phyloP scores from a whole-genome alignment of 495 filamentous ascomycete species.

The Lasiosphaeria ovina region DNA sequence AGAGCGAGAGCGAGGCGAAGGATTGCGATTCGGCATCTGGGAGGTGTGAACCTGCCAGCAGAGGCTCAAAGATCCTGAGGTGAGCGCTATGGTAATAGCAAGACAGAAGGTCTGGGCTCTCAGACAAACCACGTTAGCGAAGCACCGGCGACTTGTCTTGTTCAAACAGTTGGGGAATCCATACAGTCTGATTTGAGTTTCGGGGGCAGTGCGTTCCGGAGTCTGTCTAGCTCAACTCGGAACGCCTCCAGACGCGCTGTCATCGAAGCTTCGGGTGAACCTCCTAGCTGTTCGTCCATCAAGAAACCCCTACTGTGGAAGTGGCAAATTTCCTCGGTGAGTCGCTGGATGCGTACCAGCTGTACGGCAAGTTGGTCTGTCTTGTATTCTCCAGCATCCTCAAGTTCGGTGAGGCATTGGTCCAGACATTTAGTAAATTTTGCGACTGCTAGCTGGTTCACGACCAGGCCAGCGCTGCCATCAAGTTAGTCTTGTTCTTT shows the following conservation, averaged over 20 bases:
- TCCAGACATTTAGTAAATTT: constrained; percentile 35
- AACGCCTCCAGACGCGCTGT: constrained; percentile 29
- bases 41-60: constrained; percentile 22
- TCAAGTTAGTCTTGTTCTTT: not conserved
- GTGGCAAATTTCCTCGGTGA: constrained; percentile 39
- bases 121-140: not conserved
- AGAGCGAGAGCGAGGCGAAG: constrained; percentile 10
- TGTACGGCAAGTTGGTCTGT: constrained; percentile 33
- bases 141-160: not conserved
- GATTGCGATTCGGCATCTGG: constrained; percentile 10
- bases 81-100: not conserved
- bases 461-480: constrained; percentile 21
- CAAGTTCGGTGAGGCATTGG: constrained; percentile 36
- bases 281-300: constrained; percentile 10
- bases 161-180: constrained; percentile 17
- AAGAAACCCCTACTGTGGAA: constrained; percentile 19
- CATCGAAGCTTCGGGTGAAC: constrained; percentile 9
- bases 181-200: not conserved
- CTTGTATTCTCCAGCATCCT: constrained; percentile 31
- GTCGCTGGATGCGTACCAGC: constrained; percentile 37
- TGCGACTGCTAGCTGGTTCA: constrained; percentile 31
- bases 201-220: constrained; percentile 1
- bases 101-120: not conserved
- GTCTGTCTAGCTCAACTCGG: constrained; percentile 31
- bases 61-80: constrained; percentile 32